Base-by-base conservation (phyloP, 176 grass and related monocot species). In the Oryza glaberrima region DNA sequence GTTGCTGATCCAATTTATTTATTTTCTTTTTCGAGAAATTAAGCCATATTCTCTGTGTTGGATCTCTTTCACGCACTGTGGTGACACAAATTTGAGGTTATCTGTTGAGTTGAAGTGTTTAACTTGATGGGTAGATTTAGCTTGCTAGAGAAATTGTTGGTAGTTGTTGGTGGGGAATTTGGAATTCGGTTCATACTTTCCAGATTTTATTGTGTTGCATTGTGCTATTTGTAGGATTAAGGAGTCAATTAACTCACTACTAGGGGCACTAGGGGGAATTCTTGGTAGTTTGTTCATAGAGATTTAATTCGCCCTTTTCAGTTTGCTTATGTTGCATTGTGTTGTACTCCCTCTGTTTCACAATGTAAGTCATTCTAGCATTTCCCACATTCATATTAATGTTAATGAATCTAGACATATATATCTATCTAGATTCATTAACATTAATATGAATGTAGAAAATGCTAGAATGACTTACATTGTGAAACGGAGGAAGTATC, bases 131-230 rank as follows among this genome's bases (percentile, higher is more conserved):
- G 54, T 81, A 52, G 65, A 70, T 51, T 46, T 67, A 11, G 25
- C 16, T 81, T 52, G 49, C 43, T 81, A 52, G 44, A 52, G 65
- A 52, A 69, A 81, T 69, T 22, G 7, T 69, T 20, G 17, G 15
- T 0, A 3, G 1, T 69, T 22, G 7, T 69, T 20, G 17, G 15
- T 0, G 7, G 1, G 11, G 7, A 58, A 58, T 38, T 76, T 6
- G 69, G 6, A 13, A 58, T 76, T 76, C 58, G 11, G 19, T 71
- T 44, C 11, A 2, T 16, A 7, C 19, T 25, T 22, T 40, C 2
- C 38, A 28, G 36, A 44, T 23, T 26, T 65, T 65, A 3, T 7
- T 5, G 40, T 17, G 51, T 38, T 2, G 49, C 15, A 9, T 41
- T 68, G 26, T 67, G 23, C 17, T 65, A 28, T 28, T 65, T 65